Evolutionary conservation across 2,329 filamentous ascomycete genomes (phyloP), one percentile per base, ranked within the genome.

Genomic region (Cadophora sp.): DNA sequence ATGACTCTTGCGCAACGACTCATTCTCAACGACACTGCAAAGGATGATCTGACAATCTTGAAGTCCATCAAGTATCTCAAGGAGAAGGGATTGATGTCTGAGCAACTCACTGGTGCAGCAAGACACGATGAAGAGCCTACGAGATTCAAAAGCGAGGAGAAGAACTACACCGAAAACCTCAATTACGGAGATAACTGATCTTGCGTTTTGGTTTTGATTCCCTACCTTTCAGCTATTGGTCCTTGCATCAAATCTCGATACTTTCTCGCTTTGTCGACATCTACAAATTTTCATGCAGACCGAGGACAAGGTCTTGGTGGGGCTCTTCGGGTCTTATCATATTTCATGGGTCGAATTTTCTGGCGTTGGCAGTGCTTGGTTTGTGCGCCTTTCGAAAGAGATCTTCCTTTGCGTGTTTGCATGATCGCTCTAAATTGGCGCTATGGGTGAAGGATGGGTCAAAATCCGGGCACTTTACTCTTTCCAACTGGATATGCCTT

Each of bases 1-100:
- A 84, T 90, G 79, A 90, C 88, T 4, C 83, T 90, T 64, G 85
- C 88, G 77, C 88, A 91, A 76, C 87, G 88, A 50, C 79, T 91
- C 64, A 83, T 87, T 66, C 80, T 90, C 62, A 90, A 90, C 80
- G 88, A 90, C 75, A 89, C 89, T 74, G 87, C 89, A 68, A 87
- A 90, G 75, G 87, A 90, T 73, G 88, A 91, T 74, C 80, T 90
- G 72, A 85, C 87, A 9, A 85, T 90, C 68, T 83, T 91, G 62
- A 86, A 88, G 76, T 88, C 87, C 6, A 87, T 91, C 69, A 85
- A 89, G 73, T 89, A 89, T 72, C 82, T 90, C 68, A 85, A 87
- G 71, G 82, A 88, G 71, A 77, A 76, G 71, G 77, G 77, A 24
- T 64, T 78, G 69, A 74, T 78, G 74, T 66, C 73, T 66, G 76